A percentile compares a stretch with the other conserved stretches of the same genome.
Evolutionary conservation across 345 rosid species (phyloP).

Genomic region (Abelmoschus esculentus): DNA sequence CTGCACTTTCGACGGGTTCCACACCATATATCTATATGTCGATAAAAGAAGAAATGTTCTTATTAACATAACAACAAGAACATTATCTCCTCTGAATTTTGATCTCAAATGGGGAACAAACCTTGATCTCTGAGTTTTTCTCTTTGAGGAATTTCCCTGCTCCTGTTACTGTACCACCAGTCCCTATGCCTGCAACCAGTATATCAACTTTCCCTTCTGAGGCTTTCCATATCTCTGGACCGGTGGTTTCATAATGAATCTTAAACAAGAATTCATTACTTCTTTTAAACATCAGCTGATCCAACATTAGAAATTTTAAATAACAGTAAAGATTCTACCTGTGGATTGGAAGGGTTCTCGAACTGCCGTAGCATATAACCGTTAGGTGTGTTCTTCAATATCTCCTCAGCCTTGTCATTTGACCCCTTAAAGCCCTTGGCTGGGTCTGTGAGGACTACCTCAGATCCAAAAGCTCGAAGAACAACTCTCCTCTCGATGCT

Average conservation of each 20-base stretch:
- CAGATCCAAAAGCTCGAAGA: slow-evolving; percentile 69
- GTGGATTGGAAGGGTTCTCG: slow-evolving; percentile 40
- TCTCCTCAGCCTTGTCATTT: slow-evolving; percentile 45
- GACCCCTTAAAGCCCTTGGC: slow-evolving; percentile 35
- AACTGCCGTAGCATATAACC: slow-evolving; percentile 29
- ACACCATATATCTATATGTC: slow-evolving; percentile 34
- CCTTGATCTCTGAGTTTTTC: too few species aligned
- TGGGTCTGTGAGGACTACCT: slow-evolving; percentile 42
- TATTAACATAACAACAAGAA: not conserved
- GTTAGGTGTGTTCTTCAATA: slow-evolving; percentile 45
- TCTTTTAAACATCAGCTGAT: slow-evolving; percentile 31
- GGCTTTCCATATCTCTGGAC: slow-evolving; percentile 71
- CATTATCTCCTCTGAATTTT: not conserved
- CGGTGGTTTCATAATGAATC: slow-evolving; percentile 78
- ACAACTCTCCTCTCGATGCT: slow-evolving; percentile 62
- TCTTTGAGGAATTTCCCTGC: too few species aligned
- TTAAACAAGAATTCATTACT: slow-evolving; percentile 21
- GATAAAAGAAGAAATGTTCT: not conserved
- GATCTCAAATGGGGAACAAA: not conserved
- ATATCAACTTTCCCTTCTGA: slow-evolving; percentile 45
- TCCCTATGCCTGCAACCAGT: slow-evolving; percentile 49
- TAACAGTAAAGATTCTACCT: slow-evolving; percentile 25
- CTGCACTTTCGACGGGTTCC: slow-evolving; percentile 39
- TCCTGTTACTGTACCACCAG: too few species aligned
- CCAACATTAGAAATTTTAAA: not conserved